These are phyloP conservation scores for Logfia minima DNA, from an alignment of 129 eudicot species.

Conservation along the genomic window DNA sequence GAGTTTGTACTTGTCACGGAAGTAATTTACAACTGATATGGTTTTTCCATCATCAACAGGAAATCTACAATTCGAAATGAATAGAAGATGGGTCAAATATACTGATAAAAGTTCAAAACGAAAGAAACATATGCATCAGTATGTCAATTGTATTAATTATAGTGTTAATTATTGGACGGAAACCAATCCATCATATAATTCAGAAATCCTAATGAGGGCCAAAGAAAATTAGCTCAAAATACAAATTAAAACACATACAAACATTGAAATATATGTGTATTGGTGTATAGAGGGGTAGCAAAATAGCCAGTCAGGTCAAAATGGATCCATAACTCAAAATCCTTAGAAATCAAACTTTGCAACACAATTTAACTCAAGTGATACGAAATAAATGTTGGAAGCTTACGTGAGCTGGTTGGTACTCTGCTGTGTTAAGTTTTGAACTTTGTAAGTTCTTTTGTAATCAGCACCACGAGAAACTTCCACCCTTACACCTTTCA, in stretches of 20 bases:
- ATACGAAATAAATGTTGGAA: not conserved
- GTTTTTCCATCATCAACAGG: constrained; percentile 28
- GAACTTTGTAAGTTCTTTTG: constrained; percentile 35
- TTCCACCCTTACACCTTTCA: constrained; percentile 55
- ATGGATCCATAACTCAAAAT: not conserved
- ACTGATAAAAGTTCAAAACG: not conserved
- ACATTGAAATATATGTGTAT: no score
- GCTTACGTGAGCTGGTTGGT: constrained; percentile 41
- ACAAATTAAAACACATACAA: no score
- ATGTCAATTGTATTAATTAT: no score
- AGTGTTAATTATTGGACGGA: no score
- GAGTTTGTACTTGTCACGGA: constrained; percentile 36
- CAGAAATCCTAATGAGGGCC: no score
- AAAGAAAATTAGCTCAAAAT: no score
- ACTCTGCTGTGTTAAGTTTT: constrained; percentile 37
- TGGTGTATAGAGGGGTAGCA: no score
- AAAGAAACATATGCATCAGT: no score
- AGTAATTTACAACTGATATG: constrained; percentile 44
- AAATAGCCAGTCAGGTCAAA: no score
- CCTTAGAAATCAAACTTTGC: not conserved
- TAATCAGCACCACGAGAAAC: constrained; percentile 14
- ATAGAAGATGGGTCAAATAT: not conserved
- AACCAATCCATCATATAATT: no score
- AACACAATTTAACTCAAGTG: not conserved
- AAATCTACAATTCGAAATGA: not conserved